A percentile compares a stretch with the other conserved stretches of the same genome.
phyloP scores from a whole-genome alignment of 805 yeast species.

The Tetrapisispora namnaoensis region DNA sequence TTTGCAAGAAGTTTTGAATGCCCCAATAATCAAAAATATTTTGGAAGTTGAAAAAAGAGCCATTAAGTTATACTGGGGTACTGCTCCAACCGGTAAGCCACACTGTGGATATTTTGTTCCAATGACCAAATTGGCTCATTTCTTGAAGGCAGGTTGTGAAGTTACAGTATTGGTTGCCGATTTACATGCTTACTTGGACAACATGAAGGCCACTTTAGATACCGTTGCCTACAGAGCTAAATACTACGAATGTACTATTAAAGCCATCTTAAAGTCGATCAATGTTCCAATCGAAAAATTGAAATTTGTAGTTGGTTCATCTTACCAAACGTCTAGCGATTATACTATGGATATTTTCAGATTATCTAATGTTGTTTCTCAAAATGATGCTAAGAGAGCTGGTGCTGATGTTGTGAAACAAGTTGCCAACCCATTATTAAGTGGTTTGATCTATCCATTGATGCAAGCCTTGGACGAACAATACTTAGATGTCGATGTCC shows the following conservation, averaged over 20 bases:
- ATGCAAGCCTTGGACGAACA: conserved; percentile 99
- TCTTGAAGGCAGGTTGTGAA: conserved; percentile 91
- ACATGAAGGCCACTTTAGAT: conserved; percentile 96
- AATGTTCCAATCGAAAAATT: conserved; percentile 88
- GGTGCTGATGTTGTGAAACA: conserved; percentile 99
- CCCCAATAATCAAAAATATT: conserved; percentile 75
- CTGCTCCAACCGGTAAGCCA: conserved; percentile 98
- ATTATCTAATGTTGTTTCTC: conserved; percentile 75
- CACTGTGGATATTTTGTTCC: conserved; percentile 99
- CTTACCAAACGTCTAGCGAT: conserved; percentile 70
- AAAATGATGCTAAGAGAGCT: conserved; percentile 95
- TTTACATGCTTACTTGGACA: conserved; percentile 91
- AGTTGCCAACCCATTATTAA: conserved; percentile 83
- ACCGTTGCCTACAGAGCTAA: conserved; percentile 81
- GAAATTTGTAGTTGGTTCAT: conserved; percentile 75
- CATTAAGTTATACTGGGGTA: conserved; percentile 92
- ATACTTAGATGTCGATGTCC: conserved; percentile 78
- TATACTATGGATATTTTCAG: conserved; percentile 87
- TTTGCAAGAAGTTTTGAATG: conserved; percentile 86
- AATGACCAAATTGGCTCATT: conserved; percentile 92
- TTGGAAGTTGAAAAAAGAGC: conserved; percentile 76
- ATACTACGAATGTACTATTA: conserved; percentile 77
- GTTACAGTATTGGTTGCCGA: conserved; percentile 89
- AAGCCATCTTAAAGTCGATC: conserved; percentile 74
- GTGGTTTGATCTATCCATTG: conserved; percentile 92